phyloP scores from a whole-genome alignment of 768 basidiomycete species.

The Amanita molliuscula region DNA sequence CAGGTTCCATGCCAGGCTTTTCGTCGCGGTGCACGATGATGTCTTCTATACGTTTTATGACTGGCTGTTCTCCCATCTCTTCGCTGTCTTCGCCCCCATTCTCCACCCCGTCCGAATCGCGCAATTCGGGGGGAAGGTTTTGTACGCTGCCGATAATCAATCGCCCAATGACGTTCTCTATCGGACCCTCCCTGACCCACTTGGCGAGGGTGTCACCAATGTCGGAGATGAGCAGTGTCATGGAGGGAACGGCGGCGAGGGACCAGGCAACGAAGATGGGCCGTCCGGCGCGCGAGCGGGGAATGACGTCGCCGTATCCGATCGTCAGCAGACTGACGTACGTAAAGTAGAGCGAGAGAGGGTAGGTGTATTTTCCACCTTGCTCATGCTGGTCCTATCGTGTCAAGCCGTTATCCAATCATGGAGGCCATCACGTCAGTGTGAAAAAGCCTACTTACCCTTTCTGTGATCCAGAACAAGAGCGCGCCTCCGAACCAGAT shows the following conservation, averaged over 20 bases:
- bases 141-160: constrained; percentile 4
- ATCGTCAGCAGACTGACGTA: constrained; percentile 31
- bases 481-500: constrained; percentile 28
- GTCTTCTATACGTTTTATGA: too few species aligned
- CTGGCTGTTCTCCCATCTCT: neutral
- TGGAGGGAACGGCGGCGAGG: constrained; percentile 27
- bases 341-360: constrained; percentile 26
- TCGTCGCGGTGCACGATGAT: too few species aligned
- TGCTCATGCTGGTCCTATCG: constrained; percentile 10
- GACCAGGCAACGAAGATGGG: constrained; percentile 35
- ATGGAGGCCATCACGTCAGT: too few species aligned
- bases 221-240: constrained; percentile 35
- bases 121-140: constrained; percentile 15
- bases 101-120: constrained; percentile 8
- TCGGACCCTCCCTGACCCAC: constrained; percentile 21
- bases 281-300: constrained; percentile 22
- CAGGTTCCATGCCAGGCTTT: too few species aligned
- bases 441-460: constrained; percentile 12
- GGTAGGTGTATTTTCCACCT: constrained; percentile 23
- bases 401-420: too few species aligned
- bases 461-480: constrained; percentile 25
- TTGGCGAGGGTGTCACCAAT: constrained; percentile 37
- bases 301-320: constrained; percentile 30
- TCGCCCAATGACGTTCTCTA: constrained; percentile 14
- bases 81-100: neutral